Base-by-base conservation (phyloP, 2,329 filamentous ascomycete genomes). In the Ophiocordyceps sinensis region DNA sequence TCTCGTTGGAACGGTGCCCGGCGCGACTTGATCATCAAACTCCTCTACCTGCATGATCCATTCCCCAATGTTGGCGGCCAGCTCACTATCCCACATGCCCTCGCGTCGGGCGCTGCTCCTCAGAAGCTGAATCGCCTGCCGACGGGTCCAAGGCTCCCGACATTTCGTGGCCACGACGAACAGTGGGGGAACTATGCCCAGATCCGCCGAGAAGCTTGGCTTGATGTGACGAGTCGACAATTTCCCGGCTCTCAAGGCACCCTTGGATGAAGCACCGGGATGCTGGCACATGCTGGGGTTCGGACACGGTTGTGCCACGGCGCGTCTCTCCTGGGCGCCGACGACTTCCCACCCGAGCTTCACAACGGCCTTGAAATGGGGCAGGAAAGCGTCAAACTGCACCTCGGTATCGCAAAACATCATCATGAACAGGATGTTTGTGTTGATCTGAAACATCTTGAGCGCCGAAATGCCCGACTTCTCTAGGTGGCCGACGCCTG, bases 91-190 rank as follows among this genome's bases (percentile, higher is more conserved):
- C 79, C 79, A 83, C 67, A 82, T 77, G 19, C 75, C 78, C 57
- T 83, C 79, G 38, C 77, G 65, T 37, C 77, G 66, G 8, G 75
- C 70, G 50, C 71, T 77, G 48, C 67, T 73, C 39, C 67, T 65
- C 42, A 83, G 58, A 31, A 83, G 56, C 53, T 73, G 66, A 35
- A 82, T 76, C 8, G 79, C 78, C 46, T 73, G 70, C 15, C 75
- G 65, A 17, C 79, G 70, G 29, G 73, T 64, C 2, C 60, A 48
- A 0, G 70, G 67, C 44, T 80, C 70, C 11, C 77, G 69, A 50
- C 77, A 82, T 51, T 79, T 80, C 7, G 74, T 79, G 7, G 74
- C 77, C n/a, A 77, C 72, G 5, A 80, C 68, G 47, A 76, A 82
- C 1, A 83, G 64, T 1, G 77, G 75, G 4, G 77, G 72, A 5